Evolutionary conservation across 2,329 filamentous ascomycete species (phyloP).

Genomic region (Ustilaginoidea virens): DNA sequence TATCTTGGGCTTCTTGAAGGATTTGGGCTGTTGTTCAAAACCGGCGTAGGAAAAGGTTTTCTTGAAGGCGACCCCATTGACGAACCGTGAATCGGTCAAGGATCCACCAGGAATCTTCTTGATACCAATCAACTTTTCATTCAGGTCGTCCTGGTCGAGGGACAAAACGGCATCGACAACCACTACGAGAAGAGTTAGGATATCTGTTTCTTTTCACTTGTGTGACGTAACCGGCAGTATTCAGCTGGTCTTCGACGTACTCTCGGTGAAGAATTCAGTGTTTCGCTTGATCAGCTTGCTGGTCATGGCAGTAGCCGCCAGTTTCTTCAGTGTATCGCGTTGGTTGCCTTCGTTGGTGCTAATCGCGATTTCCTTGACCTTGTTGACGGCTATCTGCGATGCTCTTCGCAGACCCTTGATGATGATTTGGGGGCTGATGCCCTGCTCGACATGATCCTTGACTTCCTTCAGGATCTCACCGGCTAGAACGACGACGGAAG

Average conservation of each 20-base stretch:
- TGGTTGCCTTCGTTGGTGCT: slow-evolving; percentile 69
- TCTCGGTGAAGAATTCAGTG: slow-evolving; percentile 93
- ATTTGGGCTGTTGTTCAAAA: slow-evolving; percentile 98
- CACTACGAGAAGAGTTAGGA: slow-evolving; percentile 39
- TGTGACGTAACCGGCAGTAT: background rate
- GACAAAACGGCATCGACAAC: slow-evolving; percentile 93
- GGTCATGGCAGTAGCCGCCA: slow-evolving; percentile 95
- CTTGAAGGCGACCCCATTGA: slow-evolving; percentile 98
- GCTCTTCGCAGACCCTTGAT: slow-evolving; percentile 90
- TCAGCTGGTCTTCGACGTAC: slow-evolving; percentile 30
- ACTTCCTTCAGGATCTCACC: slow-evolving; percentile 95
- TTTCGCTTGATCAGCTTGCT: slow-evolving; percentile 99
- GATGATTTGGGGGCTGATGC: slow-evolving; percentile 92
- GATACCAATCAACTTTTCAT: slow-evolving; percentile 94
- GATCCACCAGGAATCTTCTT: slow-evolving; percentile 98
- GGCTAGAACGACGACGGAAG: slow-evolving; percentile 92
- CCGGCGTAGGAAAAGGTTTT: slow-evolving; percentile 99
- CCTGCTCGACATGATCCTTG: slow-evolving; percentile 90
- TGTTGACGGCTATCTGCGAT: slow-evolving; percentile 85
- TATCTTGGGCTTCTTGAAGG: slow-evolving; percentile 86
- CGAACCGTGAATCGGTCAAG: slow-evolving; percentile 87
- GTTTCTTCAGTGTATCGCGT: slow-evolving; percentile 74
- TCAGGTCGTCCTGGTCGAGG: slow-evolving; percentile 89
- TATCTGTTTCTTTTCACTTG: slow-evolving; percentile 10
- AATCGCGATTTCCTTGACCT: slow-evolving; percentile 94